These are phyloP conservation scores for Magnolia kwangsiensis DNA, from an alignment of 164 flowering plant species.

Conservation along the genomic window DNA sequence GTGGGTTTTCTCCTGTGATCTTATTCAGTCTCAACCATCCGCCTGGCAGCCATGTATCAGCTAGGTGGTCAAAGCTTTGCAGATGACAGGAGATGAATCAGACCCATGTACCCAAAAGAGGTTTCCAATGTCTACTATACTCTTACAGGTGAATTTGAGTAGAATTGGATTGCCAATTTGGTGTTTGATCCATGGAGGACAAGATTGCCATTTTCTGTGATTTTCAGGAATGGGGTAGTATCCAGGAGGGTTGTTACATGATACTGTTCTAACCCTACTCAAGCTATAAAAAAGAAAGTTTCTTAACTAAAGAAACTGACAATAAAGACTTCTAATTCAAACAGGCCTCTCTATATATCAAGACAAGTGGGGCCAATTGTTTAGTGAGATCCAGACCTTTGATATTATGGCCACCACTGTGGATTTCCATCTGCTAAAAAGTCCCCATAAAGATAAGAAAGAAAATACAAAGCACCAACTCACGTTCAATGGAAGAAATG, in stretches of 20 bases:
- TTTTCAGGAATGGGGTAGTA: conserved; percentile 1
- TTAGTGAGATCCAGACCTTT: too few species aligned
- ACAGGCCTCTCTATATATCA: too few species aligned
- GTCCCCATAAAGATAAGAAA: too few species aligned
- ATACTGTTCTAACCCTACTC: too few species aligned
- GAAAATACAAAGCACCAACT: too few species aligned
- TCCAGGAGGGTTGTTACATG: conserved; percentile 9
- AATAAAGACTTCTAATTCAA: too few species aligned
- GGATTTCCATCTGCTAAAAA: too few species aligned
- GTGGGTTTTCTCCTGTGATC: conserved; percentile 1
- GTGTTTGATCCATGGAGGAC: conserved; percentile 7
- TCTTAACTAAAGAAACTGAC: too few species aligned
- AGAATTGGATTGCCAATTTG: conserved; percentile 15
- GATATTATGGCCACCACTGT: too few species aligned
- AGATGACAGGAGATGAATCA: conserved; percentile 7
- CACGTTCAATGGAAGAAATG: too few species aligned
- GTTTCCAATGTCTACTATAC: conserved; percentile 25
- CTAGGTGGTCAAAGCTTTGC: conserved; percentile 19
- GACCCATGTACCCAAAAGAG: conserved; percentile 21
- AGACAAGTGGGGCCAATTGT: too few species aligned
- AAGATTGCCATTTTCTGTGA: conserved; percentile 20
- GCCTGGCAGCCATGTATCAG: conserved; percentile 16
- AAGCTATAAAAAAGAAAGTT: too few species aligned
- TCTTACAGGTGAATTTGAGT: conserved; percentile 4
- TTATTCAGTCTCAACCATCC: conserved; percentile 12